A percentile compares a stretch with the other conserved stretches of the same genome.
Conservation (phyloP, 2,329 filamentous ascomycete genomes). For the Fusarium lyarnte region DNA sequence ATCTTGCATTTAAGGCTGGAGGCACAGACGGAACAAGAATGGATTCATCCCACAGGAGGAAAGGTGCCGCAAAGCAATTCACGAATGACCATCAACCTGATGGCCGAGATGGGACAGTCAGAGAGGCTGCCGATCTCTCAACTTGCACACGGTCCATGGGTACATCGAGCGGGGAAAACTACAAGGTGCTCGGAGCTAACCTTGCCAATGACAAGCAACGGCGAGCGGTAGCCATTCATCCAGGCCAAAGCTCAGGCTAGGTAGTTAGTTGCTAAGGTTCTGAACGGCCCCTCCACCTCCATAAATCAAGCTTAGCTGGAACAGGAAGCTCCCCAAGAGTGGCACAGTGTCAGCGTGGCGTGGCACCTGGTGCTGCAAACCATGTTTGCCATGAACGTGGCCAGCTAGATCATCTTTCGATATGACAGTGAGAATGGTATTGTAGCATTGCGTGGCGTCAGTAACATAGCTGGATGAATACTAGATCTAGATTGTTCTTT, state of each 20-base stretch:
- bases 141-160: conserved; percentile 35
- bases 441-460: conserved; percentile 28
- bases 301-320: conserved; percentile 29
- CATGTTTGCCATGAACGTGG: conserved; percentile 6
- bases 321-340: conserved; percentile 40
- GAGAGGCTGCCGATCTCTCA: conserved; percentile 14
- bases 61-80: conserved; percentile 39
- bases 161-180: conserved; percentile 37
- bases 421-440: conserved; percentile 12
- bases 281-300: conserved; percentile 12
- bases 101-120: conserved; percentile 42
- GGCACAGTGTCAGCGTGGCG: conserved; percentile 36
- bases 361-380: neutral
- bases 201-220: conserved; percentile 26
- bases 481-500: neutral
- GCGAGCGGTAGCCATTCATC: conserved; percentile 6
- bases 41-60: conserved; percentile 42
- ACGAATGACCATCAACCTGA: conserved; percentile 41
- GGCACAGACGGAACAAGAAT: conserved; percentile 39
- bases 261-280: conserved; percentile 19
- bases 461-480: neutral
- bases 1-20: conserved; percentile 45
- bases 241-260: conserved; percentile 18
- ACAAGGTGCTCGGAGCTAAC: conserved; percentile 25
- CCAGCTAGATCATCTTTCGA: conserved; percentile 1